Evolutionary conservation across 2,329 filamentous ascomycete genomes (phyloP), one percentile per base, ranked within the genome.

Genomic region (Verticillium klebahnii): DNA sequence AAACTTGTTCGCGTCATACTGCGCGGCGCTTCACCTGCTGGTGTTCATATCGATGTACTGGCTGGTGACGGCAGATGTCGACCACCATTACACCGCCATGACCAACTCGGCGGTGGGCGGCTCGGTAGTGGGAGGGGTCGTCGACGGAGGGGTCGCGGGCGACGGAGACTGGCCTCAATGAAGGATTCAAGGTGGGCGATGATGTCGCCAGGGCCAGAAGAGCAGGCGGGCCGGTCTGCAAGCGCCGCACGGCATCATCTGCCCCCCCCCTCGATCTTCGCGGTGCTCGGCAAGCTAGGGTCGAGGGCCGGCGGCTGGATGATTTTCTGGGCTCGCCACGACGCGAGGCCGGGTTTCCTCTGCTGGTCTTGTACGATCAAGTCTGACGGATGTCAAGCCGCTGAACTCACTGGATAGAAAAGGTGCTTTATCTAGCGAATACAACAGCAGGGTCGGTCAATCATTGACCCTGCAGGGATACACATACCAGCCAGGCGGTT

Each of bases 1-100:
- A 66, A 99, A 98, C 74, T 74, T 99, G 63, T 99, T 99, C 76
- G 95, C 93, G 0, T 88, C 86, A 12, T 99, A 99, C 75, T 96
- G 94, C 74, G 80, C 97, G 39, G 92, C 88, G 37, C 81, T 99
- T 67, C 95, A 99, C 78, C 71, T 97, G 55, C 78, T 99, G 57
- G 89, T 98, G 2, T 95, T 99, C 71, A 81, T 89, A 67, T 90
- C 92, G 75, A 79, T 98, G 64, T 98, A 94, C 76, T 93, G 89
- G 85, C 87, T 93, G 71, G 91, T 91, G 63, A 85, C 86, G 3
- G 79, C 81, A 34, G 86, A 92, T 69, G 82, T 87, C 37, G 88
- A 88, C 71, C 73, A 82, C 68, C 85, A 89, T 70, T 31, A 50
- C 23, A 58, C 45, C 8, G 45, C 45, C 45, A 52, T 52, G 45